Percentiles rank a stretch among this genome's conserved stretches.
Conservation (phyloP, 1,284 basidiomycete species). For the Xerocomus subilludens region DNA sequence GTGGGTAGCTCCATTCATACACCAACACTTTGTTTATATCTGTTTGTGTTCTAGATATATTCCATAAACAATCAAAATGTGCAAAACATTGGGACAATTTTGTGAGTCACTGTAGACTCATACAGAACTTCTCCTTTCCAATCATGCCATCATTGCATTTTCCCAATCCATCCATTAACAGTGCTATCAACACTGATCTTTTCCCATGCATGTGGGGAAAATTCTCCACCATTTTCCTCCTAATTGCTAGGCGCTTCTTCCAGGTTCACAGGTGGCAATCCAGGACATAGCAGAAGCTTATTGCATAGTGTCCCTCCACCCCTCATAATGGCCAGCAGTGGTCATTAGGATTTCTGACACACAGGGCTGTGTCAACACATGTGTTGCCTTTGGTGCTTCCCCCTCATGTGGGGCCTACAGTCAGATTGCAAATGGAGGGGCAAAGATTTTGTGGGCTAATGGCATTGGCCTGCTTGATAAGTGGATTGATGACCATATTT, state of each 20-base stretch:
- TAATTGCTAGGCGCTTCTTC: background rate
- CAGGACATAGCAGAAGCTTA: slow-evolving; percentile 18
- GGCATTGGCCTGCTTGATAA: slow-evolving; percentile 14
- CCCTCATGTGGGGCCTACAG: slow-evolving; percentile 54
- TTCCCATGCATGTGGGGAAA: slow-evolving; percentile 16
- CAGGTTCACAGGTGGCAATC: background rate
- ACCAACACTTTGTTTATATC: no score
- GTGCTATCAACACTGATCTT: rapidly evolving
- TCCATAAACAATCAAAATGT: no score
- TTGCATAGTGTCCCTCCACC: background rate
- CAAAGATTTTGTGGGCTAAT: background rate
- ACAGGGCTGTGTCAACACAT: slow-evolving; percentile 4
- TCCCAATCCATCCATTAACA: slow-evolving; percentile 22
- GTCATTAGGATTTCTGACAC: background rate
- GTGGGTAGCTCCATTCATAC: no score
- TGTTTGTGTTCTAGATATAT: no score
- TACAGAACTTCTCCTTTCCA: no score
- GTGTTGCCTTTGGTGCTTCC: slow-evolving; percentile 39
- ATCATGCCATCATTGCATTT: no score
- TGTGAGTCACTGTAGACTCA: no score
- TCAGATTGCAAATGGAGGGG: slow-evolving; percentile 46
- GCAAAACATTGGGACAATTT: no score
- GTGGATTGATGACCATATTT: background rate
- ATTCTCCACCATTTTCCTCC: background rate
- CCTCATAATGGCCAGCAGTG: slow-evolving; percentile 10